Evolutionary conservation across 768 basidiomycete species (phyloP), one percentile per base, ranked within the genome.

Genomic region (Trametes maxima): DNA sequence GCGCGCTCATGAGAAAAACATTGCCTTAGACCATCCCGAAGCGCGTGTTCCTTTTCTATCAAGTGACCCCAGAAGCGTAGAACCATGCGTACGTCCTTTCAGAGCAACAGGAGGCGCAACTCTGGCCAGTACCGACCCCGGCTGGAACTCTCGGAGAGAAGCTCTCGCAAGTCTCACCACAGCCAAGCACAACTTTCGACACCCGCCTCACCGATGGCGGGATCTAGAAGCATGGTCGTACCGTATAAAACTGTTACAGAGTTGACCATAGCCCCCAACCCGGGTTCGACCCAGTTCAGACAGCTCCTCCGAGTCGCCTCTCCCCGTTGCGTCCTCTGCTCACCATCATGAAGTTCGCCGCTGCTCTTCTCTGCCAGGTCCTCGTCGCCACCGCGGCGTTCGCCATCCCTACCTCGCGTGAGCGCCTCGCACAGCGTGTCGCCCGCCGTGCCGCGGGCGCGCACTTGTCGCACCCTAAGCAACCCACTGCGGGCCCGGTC

Each of bases 301-400:
- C 54, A 55, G 53, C 17, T 44, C 42, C 43, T 24, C 55, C 48
- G 40, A 50, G 42, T 56, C 47, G 54, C 60, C 35, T 54, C 45
- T 12, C 54, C 49, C 33, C 62, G 28, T 33, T 8, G 22, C 53
- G 42, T 52, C 59, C 52, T 59, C 45, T 19, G 45, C 33, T 22
- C 46, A 43, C 43, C 45, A 43, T 24, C 42, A 67, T 71, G 28
- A 33, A 33, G 63, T 63, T 64, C 62, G 55, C 65, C 49, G 44
- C 62, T 54, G 57, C 67, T 12, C 65, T 71, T 57, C 53, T 69
- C 63, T 60, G 55, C 53, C 59, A 58, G 52, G 65, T 65, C 17
- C 65, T 69, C 60, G 55, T 66, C 57, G 72, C 70, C 55, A 57
- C 65, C 53, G 60, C 67, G 45, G 68, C 69, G 25, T 49, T 68